Evolutionary conservation across 495 filamentous ascomycete genomes (phyloP).

Genomic region (Penicillium atrosanguineum): DNA sequence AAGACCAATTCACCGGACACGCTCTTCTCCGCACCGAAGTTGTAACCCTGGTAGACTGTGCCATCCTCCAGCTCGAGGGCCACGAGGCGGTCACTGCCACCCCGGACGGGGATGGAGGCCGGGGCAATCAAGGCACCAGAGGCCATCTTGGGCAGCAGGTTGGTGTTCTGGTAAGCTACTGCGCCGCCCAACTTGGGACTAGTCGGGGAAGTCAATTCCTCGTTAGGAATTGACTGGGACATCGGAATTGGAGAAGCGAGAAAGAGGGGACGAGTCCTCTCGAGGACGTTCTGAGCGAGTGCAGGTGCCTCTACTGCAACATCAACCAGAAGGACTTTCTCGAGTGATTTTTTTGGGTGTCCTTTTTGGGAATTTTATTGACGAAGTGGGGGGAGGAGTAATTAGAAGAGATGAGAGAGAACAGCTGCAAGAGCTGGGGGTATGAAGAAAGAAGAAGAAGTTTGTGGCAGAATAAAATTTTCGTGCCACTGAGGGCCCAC

Average conservation of each 20-base stretch:
- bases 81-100: constrained; percentile 58
- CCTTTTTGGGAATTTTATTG: constrained; percentile 2
- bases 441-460: constrained; percentile 19
- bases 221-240: constrained; percentile 29
- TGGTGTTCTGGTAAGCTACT: constrained; percentile 36
- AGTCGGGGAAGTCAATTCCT: constrained; percentile 34
- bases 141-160: constrained; percentile 34
- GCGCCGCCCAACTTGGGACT: constrained; percentile 37
- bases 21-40: constrained; percentile 90
- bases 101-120: constrained; percentile 38
- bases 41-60: constrained; percentile 83
- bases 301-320: constrained; percentile 44
- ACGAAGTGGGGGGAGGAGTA: not conserved
- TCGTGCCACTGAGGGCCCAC: constrained; percentile 17
- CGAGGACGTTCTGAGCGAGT: constrained; percentile 36
- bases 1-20: constrained; percentile 96
- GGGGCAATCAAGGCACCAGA: constrained; percentile 49
- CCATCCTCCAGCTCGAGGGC: constrained; percentile 90
- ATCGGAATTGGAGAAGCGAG: constrained; percentile 29
- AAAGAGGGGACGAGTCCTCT: constrained; percentile 44
- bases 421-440: constrained; percentile 26
- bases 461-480: constrained; percentile 28
- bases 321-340: constrained; percentile 37
- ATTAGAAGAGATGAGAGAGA: constrained; percentile 3
- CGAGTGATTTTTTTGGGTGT: constrained; percentile 1